Base-by-base conservation (phyloP, 192 early-diverging fungal species). In the Chytriomyces sp. region DNA sequence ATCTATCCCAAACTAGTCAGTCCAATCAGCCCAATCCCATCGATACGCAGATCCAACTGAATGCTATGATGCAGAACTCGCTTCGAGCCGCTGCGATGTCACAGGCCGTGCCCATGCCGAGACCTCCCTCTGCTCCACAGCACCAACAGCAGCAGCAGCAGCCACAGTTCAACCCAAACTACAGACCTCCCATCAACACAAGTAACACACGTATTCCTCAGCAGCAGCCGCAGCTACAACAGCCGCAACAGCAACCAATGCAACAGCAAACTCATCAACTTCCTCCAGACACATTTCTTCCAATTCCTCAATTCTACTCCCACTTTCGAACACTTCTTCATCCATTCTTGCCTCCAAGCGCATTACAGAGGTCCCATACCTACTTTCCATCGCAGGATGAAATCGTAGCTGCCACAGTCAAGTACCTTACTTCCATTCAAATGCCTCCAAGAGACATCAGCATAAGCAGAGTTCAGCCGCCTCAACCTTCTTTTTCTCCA, bases 261-360 rank as follows among this genome's bases (percentile, higher is more conserved):
- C 75, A 79, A 46, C 79, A 80, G 53, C 79, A 77, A 48, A 76
- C 79, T 63, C 79, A 69, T 43, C 75, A 9, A 45, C 49, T 28
- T 18, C 26, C 57, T 13, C 63, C 75, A 8, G 73, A 68, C 62
- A 64, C 69, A 7, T 45, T 72, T 63, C 50, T 72, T 45, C 70
- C 67, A 45, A 62, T 75, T 35, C 13, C 70, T 43, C 18, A 5
- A n/a, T 35, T 69, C 50, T 23, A 61, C 13, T 16, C 18, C 16
- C 78, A 50, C 61, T 68, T 60, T 50, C n/a, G 10, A 45, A 28
- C 73, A 3, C 67, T 61, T 23, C 61, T 63, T 28, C 46, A 10
- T 23, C 63, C 77, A 18, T 61, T 60, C 68, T 23, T 69, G 18
- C 67, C 68, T 24, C 64, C 74, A 45, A 76, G 44, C 46, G 10